Evolutionary conservation across 352 stramenopile species (phyloP).

Genomic region (Peronospora destructor): DNA sequence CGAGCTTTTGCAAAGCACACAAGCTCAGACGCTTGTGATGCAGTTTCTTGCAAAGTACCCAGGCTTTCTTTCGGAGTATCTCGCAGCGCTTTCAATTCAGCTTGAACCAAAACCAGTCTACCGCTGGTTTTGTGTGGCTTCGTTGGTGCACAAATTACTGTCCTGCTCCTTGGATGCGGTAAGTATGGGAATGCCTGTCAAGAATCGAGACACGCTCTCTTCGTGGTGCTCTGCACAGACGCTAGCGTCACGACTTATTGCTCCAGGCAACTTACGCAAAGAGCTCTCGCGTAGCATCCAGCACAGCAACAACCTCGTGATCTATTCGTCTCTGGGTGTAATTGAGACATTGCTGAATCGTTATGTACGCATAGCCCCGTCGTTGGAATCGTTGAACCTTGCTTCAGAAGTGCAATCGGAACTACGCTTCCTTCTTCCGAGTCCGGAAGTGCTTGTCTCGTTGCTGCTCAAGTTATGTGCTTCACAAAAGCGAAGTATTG

Average conservation of each 20-base stretch:
- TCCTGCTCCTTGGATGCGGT: slow-evolving; percentile 39
- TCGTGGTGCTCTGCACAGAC: slow-evolving; percentile 45
- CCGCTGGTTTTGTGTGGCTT: slow-evolving; percentile 73
- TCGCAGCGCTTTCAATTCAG: slow-evolving; percentile 47
- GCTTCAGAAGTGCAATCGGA: slow-evolving; percentile 49
- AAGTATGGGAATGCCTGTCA: slow-evolving; percentile 18
- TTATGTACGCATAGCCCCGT: slow-evolving; percentile 35
- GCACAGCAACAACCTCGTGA: slow-evolving; percentile 62
- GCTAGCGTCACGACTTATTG: slow-evolving; percentile 53
- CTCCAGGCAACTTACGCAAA: slow-evolving; percentile 66
- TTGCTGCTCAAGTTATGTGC: slow-evolving; percentile 70
- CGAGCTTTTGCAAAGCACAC: slow-evolving; percentile 42
- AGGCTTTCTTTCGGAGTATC: slow-evolving; percentile 49
- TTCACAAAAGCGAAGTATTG: slow-evolving; percentile 28
- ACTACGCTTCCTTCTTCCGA: slow-evolving; percentile 65
- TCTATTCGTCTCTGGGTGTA: slow-evolving; percentile 66
- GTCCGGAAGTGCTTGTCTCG: slow-evolving; percentile 68
- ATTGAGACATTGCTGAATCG: slow-evolving; percentile 54
- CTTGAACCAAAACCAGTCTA: slow-evolving; percentile 69
- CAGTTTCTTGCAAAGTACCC: slow-evolving; percentile 60
- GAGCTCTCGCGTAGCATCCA: slow-evolving; percentile 78
- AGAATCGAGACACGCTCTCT: slow-evolving; percentile 8
- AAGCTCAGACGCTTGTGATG: slow-evolving; percentile 49
- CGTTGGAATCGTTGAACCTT: slow-evolving; percentile 16
- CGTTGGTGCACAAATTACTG: slow-evolving; percentile 64